Evolutionary conservation across 192 early-diverging fungal genomes (phyloP).

Genomic region (Funneliformis mosseae): DNA sequence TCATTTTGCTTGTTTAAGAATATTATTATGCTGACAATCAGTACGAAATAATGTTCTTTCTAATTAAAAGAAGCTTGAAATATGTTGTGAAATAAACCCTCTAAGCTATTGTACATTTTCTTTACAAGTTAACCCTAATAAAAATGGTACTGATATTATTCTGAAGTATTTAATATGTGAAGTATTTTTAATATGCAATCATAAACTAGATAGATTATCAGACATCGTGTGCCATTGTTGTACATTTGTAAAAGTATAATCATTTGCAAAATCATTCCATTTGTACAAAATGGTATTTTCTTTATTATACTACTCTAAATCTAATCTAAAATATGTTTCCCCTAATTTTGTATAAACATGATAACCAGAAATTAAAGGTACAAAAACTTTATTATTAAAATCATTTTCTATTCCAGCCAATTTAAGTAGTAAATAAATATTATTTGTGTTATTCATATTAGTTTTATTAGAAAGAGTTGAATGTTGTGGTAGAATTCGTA

Average conservation of each 20-base stretch:
- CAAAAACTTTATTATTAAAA: slow-evolving; percentile 20
- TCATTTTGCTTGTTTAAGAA: slow-evolving; percentile 2
- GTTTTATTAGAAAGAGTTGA: not conserved
- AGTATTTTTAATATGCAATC: not conserved
- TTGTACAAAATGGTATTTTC: not conserved
- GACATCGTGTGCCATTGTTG: not conserved
- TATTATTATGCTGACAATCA: not conserved
- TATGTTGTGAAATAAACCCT: slow-evolving; percentile 17
- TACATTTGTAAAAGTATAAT: slow-evolving; percentile 5
- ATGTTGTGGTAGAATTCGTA: slow-evolving; percentile 12
- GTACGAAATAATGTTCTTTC: not conserved
- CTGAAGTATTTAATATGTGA: not conserved
- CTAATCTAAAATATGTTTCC: not conserved
- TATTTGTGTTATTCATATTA: slow-evolving; percentile 9
- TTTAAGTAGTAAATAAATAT: slow-evolving; percentile 6
- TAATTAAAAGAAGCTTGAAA: not conserved
- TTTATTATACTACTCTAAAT: not conserved
- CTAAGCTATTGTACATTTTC: slow-evolving; percentile 3
- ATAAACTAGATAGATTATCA: not conserved
- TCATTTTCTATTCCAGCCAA: not conserved
- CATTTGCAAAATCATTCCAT: slow-evolving; percentile 3
- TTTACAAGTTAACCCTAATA: slow-evolving; percentile 6
- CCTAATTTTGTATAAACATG: not conserved
- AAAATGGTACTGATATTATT: slow-evolving; percentile 1
- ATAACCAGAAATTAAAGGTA: slow-evolving; percentile 2